Evolutionary conservation across 2,329 filamentous ascomycete species (phyloP).

Genomic region (Alternaria sp.): DNA sequence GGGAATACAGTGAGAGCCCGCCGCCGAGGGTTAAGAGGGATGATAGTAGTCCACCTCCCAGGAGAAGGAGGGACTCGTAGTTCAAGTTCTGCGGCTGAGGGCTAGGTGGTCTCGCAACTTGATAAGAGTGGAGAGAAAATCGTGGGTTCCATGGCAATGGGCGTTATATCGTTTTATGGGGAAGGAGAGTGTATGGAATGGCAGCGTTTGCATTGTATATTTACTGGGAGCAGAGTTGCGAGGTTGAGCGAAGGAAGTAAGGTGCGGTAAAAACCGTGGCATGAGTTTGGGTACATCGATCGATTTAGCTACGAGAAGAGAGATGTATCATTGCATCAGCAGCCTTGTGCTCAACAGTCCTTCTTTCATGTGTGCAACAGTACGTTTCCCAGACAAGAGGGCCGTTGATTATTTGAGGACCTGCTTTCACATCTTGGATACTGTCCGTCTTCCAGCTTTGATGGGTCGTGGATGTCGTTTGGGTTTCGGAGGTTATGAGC

Average conservation of each 20-base stretch:
- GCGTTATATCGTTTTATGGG: neutral
- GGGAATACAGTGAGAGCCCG: conserved; percentile 6
- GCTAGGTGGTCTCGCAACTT: neutral
- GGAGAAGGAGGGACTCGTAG: conserved; percentile 8
- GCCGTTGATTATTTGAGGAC: too few species aligned
- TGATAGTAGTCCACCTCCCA: conserved; percentile 9
- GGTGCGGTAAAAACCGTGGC: too few species aligned
- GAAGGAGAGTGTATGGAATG: neutral
- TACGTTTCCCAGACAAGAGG: too few species aligned
- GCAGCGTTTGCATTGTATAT: conserved; percentile 1
- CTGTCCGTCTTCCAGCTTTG: too few species aligned
- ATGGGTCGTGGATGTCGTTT: too few species aligned
- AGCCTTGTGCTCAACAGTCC: too few species aligned
- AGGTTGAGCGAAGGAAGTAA: neutral
- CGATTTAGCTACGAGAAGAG: too few species aligned
- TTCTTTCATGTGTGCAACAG: too few species aligned
- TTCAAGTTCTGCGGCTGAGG: neutral
- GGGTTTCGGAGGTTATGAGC: too few species aligned
- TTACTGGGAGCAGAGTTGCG: neutral
- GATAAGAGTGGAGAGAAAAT: neutral
- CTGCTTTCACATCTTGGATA: too few species aligned
- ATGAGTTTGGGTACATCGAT: too few species aligned
- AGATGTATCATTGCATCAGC: too few species aligned
- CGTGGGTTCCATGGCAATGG: neutral
- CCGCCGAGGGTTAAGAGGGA: conserved; percentile 7